Conservation (phyloP, 2,329 filamentous ascomycete species). For the Claviceps fusiformis region DNA sequence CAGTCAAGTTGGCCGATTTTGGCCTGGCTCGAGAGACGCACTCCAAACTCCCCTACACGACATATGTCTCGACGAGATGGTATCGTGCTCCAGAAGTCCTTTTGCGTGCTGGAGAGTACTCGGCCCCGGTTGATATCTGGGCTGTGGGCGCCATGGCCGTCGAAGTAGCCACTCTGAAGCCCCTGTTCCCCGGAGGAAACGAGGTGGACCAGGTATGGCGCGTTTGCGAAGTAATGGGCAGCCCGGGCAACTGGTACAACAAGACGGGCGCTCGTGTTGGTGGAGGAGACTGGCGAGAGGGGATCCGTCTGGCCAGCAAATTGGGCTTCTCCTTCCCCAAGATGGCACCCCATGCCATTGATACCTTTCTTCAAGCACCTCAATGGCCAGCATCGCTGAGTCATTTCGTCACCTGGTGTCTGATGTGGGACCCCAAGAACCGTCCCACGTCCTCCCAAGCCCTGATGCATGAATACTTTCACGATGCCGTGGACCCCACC, state of each 20-base stretch:
- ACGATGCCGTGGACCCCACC: constrained; percentile 81
- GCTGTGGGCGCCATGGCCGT: constrained; percentile 97
- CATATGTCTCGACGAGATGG: constrained; percentile 96
- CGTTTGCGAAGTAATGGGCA: constrained; percentile 98
- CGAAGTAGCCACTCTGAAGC: constrained; percentile 91
- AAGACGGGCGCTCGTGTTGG: constrained; percentile 77
- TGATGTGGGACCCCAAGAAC: constrained; percentile 95
- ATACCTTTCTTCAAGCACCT: constrained; percentile 77
- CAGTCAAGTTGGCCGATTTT: constrained; percentile 97
- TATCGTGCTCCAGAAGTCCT: constrained; percentile 94
- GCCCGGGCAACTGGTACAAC: constrained; percentile 95
- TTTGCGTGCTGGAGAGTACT: constrained; percentile 88
- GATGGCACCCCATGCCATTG: constrained; percentile 96
- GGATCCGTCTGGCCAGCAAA: constrained; percentile 82
- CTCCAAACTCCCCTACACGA: constrained; percentile 92
- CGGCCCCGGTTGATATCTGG: constrained; percentile 96
- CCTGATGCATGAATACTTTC: constrained; percentile 89
- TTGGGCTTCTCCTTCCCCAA: constrained; percentile 97
- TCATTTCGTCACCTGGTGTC: constrained; percentile 93
- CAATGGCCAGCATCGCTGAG: constrained; percentile 84
- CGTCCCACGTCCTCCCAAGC: constrained; percentile 87
- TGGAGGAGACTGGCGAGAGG: constrained; percentile 95
- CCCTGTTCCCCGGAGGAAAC: constrained; percentile 91
- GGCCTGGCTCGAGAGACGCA: constrained; percentile 94
- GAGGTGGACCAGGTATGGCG: constrained; percentile 99